Conservation (phyloP, 2,329 filamentous ascomycete genomes). For the Rutstroemia sp. region DNA sequence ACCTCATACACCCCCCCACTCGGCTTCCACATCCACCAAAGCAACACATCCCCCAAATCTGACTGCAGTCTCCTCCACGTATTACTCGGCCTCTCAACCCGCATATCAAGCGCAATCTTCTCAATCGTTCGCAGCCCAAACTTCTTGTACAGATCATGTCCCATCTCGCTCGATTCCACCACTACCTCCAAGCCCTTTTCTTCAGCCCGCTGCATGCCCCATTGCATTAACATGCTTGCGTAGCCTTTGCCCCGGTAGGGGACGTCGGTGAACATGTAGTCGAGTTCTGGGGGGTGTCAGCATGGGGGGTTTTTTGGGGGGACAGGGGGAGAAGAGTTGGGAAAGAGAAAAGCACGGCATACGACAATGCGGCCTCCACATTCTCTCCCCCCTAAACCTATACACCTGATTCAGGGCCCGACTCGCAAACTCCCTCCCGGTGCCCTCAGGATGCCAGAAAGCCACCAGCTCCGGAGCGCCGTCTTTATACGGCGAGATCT, state of each 20-base stretch:
- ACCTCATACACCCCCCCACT: background rate
- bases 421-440: background rate
- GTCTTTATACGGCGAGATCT: background rate
- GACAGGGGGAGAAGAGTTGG: no score
- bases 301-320: no score
- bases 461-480: background rate
- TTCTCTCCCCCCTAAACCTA: background rate
- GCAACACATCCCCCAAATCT: background rate
- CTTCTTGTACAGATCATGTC: background rate
- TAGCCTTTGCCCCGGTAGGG: background rate
- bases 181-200: background rate
- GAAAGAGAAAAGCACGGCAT: no score
- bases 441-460: background rate
- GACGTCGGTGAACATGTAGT: background rate
- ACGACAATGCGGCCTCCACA: background rate
- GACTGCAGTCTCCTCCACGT: background rate
- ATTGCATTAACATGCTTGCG: background rate
- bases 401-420: background rate
- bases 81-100: background rate
- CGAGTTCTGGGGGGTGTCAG: background rate
- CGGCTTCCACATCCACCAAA: conserved; percentile 2
- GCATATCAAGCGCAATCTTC: background rate
- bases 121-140: background rate
- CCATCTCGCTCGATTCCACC: background rate
- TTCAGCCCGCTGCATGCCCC: background rate